These are phyloP conservation scores for Pyrus betulifolia DNA, from an alignment of 306 rosid species.

Conservation along the genomic window DNA sequence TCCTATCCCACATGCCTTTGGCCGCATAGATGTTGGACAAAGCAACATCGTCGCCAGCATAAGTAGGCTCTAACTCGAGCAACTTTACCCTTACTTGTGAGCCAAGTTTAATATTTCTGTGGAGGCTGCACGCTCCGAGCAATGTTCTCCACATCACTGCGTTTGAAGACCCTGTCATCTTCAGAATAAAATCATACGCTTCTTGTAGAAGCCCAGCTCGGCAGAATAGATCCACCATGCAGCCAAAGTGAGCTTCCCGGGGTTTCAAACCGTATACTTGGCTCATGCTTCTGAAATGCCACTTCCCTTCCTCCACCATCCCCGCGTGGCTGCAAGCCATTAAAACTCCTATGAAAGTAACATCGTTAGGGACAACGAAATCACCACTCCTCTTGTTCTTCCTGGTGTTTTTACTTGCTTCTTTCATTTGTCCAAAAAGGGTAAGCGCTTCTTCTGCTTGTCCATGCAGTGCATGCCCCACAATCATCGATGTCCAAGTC, in stretches of 20 bases:
- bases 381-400: constrained; percentile 1
- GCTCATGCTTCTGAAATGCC: constrained; percentile 46
- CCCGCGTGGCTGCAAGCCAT: constrained; percentile 76
- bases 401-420: not conserved
- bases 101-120: constrained; percentile 39
- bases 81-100: constrained; percentile 29
- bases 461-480: constrained; percentile 60
- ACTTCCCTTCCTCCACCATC: constrained; percentile 54
- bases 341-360: constrained; percentile 56
- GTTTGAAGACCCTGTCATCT: constrained; percentile 29
- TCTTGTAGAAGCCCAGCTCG: constrained; percentile 40
- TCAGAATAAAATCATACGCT: constrained; percentile 39
- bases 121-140: constrained; percentile 48
- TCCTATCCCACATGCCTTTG: constrained; percentile 51
- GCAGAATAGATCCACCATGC: constrained; percentile 66
- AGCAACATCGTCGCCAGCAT: constrained; percentile 49
- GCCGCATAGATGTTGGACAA: constrained; percentile 56
- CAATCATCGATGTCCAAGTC: constrained; percentile 62
- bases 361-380: constrained; percentile 33
- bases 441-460: constrained; percentile 36
- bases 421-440: constrained; percentile 21
- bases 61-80: constrained; percentile 37
- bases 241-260: constrained; percentile 52
- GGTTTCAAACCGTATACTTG: constrained; percentile 38
- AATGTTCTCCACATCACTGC: constrained; percentile 52